Evolutionary conservation across 768 basidiomycete species (phyloP), one percentile per base, ranked within the genome.

Genomic region (Serendipita sp.): DNA sequence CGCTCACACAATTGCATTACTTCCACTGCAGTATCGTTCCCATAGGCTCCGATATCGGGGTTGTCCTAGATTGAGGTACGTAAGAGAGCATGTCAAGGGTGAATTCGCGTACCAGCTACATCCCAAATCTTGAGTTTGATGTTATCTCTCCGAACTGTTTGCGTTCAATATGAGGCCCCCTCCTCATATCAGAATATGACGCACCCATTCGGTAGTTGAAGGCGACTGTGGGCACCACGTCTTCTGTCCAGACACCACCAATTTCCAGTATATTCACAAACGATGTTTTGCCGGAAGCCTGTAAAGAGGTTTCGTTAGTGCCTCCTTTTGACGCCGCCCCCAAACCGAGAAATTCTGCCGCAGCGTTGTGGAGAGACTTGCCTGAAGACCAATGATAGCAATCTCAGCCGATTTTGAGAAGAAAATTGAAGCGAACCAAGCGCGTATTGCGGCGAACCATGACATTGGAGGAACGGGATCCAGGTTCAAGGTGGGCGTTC

Each of bases 201-300:
- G 28, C 61, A 31, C 42, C 42, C 60, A 62, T 62, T 3, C 63
- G 48, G 34, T 64, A 41, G n/a, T 61, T n/a, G 77, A 92, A 96
- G 4, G 92, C 90, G 22, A 96, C 88, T 1, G 93, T 96, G 0
- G 93, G 93, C 0, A 92, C 92, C n/a, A 93, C 90, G 62, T 95
- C 93, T 75, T 94, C 90, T 64, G 88, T 90, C 88, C 90, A 96
- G 83, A 94, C 73, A 41, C 69, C 71, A 31, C 20, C 17, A 64
- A 44, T n/a, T n/a, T 86, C 86, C 22, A 96, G 82, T 11, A 94
- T 88, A 70, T 95, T 92, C 30, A 94, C 90, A 61, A 96, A 89
- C 9, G 90, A 92, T 2, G 93, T 95, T 76, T 96, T 95, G 48
- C 93, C 93, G 2, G 90, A 93, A 2, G 92, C 90, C 90, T 95